A percentile compares a stretch with the other conserved stretches of the same genome.
Conservation (phyloP, 2,329 filamentous ascomycete species). For the Mollisiaceae sp. region DNA sequence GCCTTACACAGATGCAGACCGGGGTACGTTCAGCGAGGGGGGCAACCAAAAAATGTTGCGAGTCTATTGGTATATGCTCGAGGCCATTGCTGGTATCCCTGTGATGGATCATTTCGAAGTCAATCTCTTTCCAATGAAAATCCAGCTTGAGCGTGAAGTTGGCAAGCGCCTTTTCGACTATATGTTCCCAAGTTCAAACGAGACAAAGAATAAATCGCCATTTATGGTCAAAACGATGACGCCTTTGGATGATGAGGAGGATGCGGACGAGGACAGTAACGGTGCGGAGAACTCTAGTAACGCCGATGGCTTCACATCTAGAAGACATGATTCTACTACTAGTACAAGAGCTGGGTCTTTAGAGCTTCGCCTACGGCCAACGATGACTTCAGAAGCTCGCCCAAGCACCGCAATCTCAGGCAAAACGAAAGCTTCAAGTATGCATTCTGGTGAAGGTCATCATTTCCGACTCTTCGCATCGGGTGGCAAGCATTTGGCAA, state of each 20-base stretch:
- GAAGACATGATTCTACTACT: conserved; percentile 56
- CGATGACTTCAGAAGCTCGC: conserved; percentile 63
- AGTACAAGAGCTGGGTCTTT: conserved; percentile 73
- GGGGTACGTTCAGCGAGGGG: conserved; percentile 56
- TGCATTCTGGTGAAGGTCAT: conserved; percentile 42
- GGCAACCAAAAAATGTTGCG: conserved; percentile 82
- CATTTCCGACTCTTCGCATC: conserved; percentile 51
- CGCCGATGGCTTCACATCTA: conserved; percentile 33
- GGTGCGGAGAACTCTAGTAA: conserved; percentile 36
- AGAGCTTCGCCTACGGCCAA: conserved; percentile 83
- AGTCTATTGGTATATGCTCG: conserved; percentile 97
- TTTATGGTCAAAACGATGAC: conserved; percentile 61
- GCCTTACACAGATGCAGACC: conserved; percentile 77
- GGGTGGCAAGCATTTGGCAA: conserved; percentile 40
- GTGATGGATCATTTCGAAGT: conserved; percentile 98
- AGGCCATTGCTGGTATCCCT: conserved; percentile 95
- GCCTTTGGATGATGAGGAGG: conserved; percentile 43
- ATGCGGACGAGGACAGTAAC: conserved; percentile 43
- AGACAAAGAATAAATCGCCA: conserved; percentile 63
- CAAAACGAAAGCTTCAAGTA: conserved; percentile 35
- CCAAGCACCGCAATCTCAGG: conserved; percentile 32
- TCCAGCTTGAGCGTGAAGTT: conserved; percentile 91
- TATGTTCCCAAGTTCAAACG: conserved; percentile 83
- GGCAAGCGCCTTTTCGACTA: conserved; percentile 96
- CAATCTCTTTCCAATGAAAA: conserved; percentile 87